phyloP scores from a whole-genome alignment of 805 yeast species.

The Komagataella ulmi region DNA sequence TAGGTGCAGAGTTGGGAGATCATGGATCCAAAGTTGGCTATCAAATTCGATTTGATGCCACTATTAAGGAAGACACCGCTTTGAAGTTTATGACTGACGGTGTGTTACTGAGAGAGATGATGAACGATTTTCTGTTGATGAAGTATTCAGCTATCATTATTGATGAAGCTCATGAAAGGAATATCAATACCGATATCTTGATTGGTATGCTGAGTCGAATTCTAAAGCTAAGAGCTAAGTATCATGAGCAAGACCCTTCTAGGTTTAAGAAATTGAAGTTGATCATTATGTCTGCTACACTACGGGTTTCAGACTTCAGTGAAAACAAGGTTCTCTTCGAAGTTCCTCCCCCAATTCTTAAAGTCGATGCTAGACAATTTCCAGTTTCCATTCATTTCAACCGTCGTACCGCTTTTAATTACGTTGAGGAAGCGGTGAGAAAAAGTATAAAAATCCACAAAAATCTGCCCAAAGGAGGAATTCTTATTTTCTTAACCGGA shows the following conservation, averaged over 20 bases:
- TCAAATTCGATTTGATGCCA: slow-evolving; percentile 73
- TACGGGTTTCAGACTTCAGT: slow-evolving; percentile 86
- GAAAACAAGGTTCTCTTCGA: slow-evolving; percentile 62
- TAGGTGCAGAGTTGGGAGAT: slow-evolving; percentile 61
- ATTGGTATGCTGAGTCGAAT: slow-evolving; percentile 92
- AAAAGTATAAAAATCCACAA: slow-evolving; percentile 83
- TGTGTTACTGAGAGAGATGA: slow-evolving; percentile 85
- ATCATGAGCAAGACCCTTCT: slow-evolving; percentile 30
- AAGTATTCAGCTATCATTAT: slow-evolving; percentile 81
- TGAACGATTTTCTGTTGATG: slow-evolving; percentile 67
- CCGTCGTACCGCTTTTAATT: slow-evolving; percentile 63
- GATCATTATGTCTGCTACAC: slow-evolving; percentile 93
- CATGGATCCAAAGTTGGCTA: slow-evolving; percentile 62
- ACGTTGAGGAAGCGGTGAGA: slow-evolving; percentile 73
- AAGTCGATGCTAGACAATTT: slow-evolving; percentile 85
- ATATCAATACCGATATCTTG: slow-evolving; percentile 87
- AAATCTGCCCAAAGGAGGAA: slow-evolving; percentile 86
- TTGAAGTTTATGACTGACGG: slow-evolving; percentile 92
- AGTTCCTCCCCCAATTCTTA: slow-evolving; percentile 72
- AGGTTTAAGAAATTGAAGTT: slow-evolving; percentile 56
- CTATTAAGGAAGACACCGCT: slow-evolving; percentile 49
- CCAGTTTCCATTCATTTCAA: slow-evolving; percentile 91
- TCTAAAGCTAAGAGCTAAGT: slow-evolving; percentile 52
- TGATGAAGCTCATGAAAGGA: slow-evolving; percentile 98
- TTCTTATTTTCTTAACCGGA: slow-evolving; percentile 84